phyloP scores from a whole-genome alignment of 148 eudicot genomes.

The Chenopodium quinoa region DNA sequence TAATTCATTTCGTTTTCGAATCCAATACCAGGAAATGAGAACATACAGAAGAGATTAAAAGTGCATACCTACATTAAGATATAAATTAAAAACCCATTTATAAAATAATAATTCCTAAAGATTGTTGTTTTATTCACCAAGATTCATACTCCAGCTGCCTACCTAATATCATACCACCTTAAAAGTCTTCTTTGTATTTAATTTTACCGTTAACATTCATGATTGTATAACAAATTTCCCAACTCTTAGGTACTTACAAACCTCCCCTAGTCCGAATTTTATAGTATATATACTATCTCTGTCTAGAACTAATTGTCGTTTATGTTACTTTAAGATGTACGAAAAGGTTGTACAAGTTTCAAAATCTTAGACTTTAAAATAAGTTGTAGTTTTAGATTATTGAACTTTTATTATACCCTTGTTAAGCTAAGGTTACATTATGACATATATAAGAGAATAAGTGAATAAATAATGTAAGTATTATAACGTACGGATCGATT shows the following conservation, averaged over 20 bases:
- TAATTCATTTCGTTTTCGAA: slow-evolving; percentile 30
- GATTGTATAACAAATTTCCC: slow-evolving; percentile 13
- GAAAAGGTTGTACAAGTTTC: neutral
- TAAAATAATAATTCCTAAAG: neutral
- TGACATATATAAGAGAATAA: too few species aligned
- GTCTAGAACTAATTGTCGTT: too few species aligned
- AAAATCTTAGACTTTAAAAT: too few species aligned
- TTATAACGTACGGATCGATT: too few species aligned
- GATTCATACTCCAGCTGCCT: slow-evolving; percentile 31
- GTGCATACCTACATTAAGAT: slow-evolving; percentile 12
- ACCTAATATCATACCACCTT: slow-evolving; percentile 6
- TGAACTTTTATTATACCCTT: too few species aligned
- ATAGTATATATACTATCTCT: too few species aligned
- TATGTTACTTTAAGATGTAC: neutral
- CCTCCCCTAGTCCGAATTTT: neutral
- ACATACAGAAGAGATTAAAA: slow-evolving; percentile 38
- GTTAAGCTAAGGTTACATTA: too few species aligned
- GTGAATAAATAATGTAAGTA: too few species aligned
- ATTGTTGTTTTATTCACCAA: slow-evolving; percentile 26
- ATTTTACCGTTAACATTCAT: slow-evolving; percentile 31
- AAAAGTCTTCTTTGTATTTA: neutral
- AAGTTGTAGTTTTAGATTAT: too few species aligned
- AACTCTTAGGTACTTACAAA: neutral
- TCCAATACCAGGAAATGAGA: slow-evolving; percentile 31
- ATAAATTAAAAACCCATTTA: neutral